Base-by-base conservation (phyloP, 805 yeast genomes). In the Ogataea trehaloabstinens region DNA sequence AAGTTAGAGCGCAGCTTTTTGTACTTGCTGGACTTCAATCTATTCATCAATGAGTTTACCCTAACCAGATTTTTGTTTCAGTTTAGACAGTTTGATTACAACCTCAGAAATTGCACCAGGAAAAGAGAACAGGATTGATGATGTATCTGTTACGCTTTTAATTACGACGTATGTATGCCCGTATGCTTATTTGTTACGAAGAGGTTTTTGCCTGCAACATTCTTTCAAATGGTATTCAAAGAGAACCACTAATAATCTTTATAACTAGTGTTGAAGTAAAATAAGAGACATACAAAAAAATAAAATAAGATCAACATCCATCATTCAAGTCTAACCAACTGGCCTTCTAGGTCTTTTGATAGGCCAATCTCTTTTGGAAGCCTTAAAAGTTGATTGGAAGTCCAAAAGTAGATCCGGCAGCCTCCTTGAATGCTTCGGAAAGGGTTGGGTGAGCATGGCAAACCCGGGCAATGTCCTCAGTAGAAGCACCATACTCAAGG, bases 401-500 rank as follows among this genome's bases (percentile, higher is more conserved):
- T 62, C 76, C 91, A 64, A 80, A 89, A 37, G 96, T 85, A 47
- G 95, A 85, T 74, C 88, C 73, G 54, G 95, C 95, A 55, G 96
- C 98, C 74, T 93, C 99, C 74, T 91, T 91, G 78, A 91, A 85
- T 16, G 98, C 98, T 76, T 93, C 99, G 19, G 96, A 76, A 53
- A 93, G 74, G 25, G 99, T 93, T 66, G 99, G 99, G 71, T 93
- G 99, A 42, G 99, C 98, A 61, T 93, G 99, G 67, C 97, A 91
- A 29, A 88, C 86, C 73, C 99, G 85, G 47, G 97, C 95, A 56
- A 93, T 76, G 63, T 93, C 99, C 73, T 93, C 99, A 37, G 96
- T 86, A 8, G 95, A 83, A 40, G 99, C 99, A 66, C 99, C 99
- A 71, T 93, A 93, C 73, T 93, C 99, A 48, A 93, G 67, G 31